Base-by-base conservation (phyloP, 345 rosid species). In the Balakata baccata region DNA sequence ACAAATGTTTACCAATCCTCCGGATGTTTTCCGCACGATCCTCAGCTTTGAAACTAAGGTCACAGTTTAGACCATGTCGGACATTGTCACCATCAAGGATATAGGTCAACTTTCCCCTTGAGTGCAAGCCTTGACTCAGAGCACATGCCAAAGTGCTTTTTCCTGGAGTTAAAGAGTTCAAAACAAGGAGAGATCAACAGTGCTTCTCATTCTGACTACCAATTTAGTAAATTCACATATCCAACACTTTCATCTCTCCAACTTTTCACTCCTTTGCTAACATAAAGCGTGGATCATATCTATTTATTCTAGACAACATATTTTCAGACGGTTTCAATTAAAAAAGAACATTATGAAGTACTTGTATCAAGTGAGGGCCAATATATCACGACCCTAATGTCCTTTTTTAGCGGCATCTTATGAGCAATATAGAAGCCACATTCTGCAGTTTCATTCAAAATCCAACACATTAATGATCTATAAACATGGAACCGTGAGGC, bases 61-160 rank as follows among this genome's bases (percentile, higher is more conserved):
- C 79, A 41, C 73, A 37, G 64, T 79, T 79, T 13, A 79, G 73
- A 23, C 82, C 82, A 53, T 79, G 82, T 49, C 82, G 69, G 46
- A 79, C 69, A 51, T 79, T 79, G 67, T 79, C 82, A 22, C 82
- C 82, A 66, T 79, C 82, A 79, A 79, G 82, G 49, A 79, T 63
- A 47, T 79, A 79, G 37, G 79, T 65, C 73, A 79, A 50, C 79
- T 71, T 75, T 53, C 82, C 79, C 53, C 70, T 75, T 54, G 73
- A 67, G 68, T 67, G 70, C 73, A 79, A 25, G 51, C 73, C 56
- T 67, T 75, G 76, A 75, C 70, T 75, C 73, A 79, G 64, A 45
- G 70, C 79, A 60, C 82, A 79, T 12, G 82, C 82, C 76, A 79
- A 71, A 8, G 73, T 66, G 73, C 82, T 79, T 68, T 79, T 79